Base-by-base conservation (phyloP, 371 early-diverging fungal species). In the Mucor plumbeus region DNA sequence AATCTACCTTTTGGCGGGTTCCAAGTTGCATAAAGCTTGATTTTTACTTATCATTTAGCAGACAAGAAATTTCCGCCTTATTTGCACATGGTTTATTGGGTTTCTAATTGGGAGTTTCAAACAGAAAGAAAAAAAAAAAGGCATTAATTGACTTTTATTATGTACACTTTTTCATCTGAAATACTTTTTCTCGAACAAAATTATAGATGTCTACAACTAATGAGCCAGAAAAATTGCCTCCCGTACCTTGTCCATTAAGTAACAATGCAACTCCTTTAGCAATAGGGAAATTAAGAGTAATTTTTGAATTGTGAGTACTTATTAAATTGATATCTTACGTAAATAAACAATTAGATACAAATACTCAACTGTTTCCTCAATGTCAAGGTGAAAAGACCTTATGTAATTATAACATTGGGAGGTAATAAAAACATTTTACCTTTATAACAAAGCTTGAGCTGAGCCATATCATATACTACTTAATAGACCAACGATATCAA, bases 401-500 rank as follows among this genome's bases (percentile, higher is more conserved):
- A 84, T 67, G 77, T 84, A 4, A 50, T 80, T 34, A 63, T 81
- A 13, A 75, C 78, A 1, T 65, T 81, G 64, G 84, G 82, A 70
- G 84, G 84, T 84, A 77, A 43, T 31, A 10, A 17, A 43, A 17
- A 19, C 3, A 17, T 17, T 34, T 39, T 33, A 15, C 14, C 36
- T 6, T 56, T 5, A 26, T 26, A 26, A 26, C 1, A 26, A 26
- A 1, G 26, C 26, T 26, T 26, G 26, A 26, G 26, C 26, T 26
- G 26, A 26, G 26, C 14, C 44, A 13, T 8, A 44, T 7, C 5
- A 43, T 34, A 35, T 36, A 36, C 41, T 11, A 19, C 14, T 53
- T 6, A 33, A 1, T 69, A 89, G 92, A 93, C 65, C 90, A 90
- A 69, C 61, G 65, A 15, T 88, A 76, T 65, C 86, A 89, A 67